Evolutionary conservation across 2,329 filamentous ascomycete species (phyloP).

Genomic region (Tricladium varicosporioides): DNA sequence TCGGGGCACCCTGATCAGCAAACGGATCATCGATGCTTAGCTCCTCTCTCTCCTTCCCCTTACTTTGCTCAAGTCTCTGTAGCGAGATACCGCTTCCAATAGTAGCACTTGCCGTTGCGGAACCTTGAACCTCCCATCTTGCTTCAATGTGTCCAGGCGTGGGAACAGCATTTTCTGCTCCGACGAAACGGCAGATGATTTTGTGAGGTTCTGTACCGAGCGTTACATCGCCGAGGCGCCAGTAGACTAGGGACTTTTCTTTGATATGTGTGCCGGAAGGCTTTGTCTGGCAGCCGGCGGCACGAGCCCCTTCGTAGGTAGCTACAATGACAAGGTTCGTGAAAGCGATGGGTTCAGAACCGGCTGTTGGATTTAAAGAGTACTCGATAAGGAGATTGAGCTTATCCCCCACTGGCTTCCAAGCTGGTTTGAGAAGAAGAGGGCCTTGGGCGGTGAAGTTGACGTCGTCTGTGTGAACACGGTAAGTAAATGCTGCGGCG

Average conservation of each 20-base stretch:
- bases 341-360: slow-evolving; percentile 50
- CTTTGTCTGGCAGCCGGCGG: slow-evolving; percentile 71
- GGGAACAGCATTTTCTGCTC: slow-evolving; percentile 68
- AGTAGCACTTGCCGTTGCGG: slow-evolving; percentile 31
- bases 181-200: slow-evolving; percentile 76
- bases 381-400: slow-evolving; percentile 85
- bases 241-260: slow-evolving; percentile 75
- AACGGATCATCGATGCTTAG: slow-evolving; percentile 55
- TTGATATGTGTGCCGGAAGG: slow-evolving; percentile 76
- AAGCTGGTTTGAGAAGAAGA: slow-evolving; percentile 59
- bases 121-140: slow-evolving; percentile 65
- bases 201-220: slow-evolving; percentile 64
- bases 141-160: slow-evolving; percentile 78
- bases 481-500: slow-evolving; percentile 87
- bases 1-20: slow-evolving; percentile 53
- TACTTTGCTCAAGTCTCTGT: slow-evolving; percentile 50
- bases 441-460: slow-evolving; percentile 55
- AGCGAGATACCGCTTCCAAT: slow-evolving; percentile 66
- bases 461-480: slow-evolving; percentile 68
- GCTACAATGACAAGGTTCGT: slow-evolving; percentile 75
- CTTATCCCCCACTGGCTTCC: slow-evolving; percentile 83
- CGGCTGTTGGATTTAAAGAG: slow-evolving; percentile 67
- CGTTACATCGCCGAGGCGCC: slow-evolving; percentile 75
- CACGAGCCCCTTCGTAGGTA: slow-evolving; percentile 65
- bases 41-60: slow-evolving; percentile 47